These are phyloP conservation scores for Neurospora sp. DNA, from an alignment of 495 filamentous ascomycete genomes.

Conservation along the genomic window DNA sequence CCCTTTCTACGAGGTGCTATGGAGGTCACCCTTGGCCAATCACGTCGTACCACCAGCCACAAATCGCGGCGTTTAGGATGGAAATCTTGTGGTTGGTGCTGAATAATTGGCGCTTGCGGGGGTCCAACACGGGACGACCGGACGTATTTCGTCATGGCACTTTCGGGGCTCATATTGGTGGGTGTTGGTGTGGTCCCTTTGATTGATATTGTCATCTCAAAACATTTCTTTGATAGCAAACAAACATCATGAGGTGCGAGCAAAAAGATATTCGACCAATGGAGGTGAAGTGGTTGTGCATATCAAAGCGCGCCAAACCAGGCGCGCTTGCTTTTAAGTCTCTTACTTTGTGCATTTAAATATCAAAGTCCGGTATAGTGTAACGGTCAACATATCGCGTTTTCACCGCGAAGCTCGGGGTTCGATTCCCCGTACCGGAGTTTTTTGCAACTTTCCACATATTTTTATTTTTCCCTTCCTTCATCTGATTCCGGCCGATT, in stretches of 20 bases:
- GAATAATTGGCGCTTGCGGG: background rate
- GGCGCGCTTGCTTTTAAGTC: background rate
- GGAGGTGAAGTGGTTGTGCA: background rate
- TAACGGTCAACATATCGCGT: constrained; percentile 40
- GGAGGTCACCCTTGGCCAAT: background rate
- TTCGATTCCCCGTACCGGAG: constrained; percentile 43
- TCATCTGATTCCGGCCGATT: background rate
- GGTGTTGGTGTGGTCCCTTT: background rate
- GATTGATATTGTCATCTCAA: background rate
- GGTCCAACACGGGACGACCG: background rate
- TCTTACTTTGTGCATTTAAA: fast-evolving
- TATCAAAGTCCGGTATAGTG: constrained; percentile 31
- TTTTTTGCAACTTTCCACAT: background rate
- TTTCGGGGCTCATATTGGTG: background rate
- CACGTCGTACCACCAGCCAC: background rate
- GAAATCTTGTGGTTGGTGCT: background rate
- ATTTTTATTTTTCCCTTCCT: background rate
- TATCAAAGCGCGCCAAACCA: background rate
- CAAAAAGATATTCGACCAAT: background rate
- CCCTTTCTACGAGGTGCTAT: background rate
- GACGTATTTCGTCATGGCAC: background rate
- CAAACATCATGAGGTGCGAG: background rate
- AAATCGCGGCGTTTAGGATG: background rate
- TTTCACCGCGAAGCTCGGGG: constrained; percentile 42
- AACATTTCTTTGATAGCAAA: background rate